Evolutionary conservation across 1,139 yeast species (phyloP), one percentile per base, ranked within the genome.

Genomic region (Hemisphaericaspora subhashii): DNA sequence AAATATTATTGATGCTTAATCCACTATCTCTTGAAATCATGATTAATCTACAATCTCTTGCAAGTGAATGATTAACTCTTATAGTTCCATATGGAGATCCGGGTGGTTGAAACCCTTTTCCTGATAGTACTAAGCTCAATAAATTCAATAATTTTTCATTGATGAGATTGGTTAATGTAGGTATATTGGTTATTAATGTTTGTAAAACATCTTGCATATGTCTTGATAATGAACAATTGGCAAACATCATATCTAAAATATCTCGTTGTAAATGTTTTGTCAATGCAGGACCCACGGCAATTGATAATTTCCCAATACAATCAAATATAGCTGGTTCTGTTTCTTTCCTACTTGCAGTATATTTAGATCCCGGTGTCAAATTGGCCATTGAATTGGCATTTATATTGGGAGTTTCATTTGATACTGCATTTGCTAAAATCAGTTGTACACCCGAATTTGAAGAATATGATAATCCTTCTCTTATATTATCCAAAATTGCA

Each of bases 251-350:
- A 48, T 85, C 94, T 42, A 92, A 66, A 17, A 90, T 77, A 52
- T 88, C 95, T 46, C 84, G 74, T 48, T 89, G 92, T 45, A 92
- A 68, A 55, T 88, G 92, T 55, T 90, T 90, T 0, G 97, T 86
- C 39, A 92, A 69, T 1, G 96, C 95, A n/a, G 96, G 95, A 0
- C 97, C 98, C 10, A 90, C 89, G 0, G 98, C 95, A 17, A 77
- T 75, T 0, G 96, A 90, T 35, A 92, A 67, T 63, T 87, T 86
- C 0, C 95, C 88, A 36, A 92, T 76, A 57, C 98, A 92, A 50
- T 86, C 89, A 53, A 90, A 92, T 16, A 92, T 81, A 0, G 96
- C 90, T 0, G 89, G 85, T 50, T 88, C 96, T 31, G 86, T 83
- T 37, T 85, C 92, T 53, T 80, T 83, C 47, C 85, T 72, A 25